phyloP scores from a whole-genome alignment of 108 stramenopile genomes.

The Pseudonitzschia delicatissima region DNA sequence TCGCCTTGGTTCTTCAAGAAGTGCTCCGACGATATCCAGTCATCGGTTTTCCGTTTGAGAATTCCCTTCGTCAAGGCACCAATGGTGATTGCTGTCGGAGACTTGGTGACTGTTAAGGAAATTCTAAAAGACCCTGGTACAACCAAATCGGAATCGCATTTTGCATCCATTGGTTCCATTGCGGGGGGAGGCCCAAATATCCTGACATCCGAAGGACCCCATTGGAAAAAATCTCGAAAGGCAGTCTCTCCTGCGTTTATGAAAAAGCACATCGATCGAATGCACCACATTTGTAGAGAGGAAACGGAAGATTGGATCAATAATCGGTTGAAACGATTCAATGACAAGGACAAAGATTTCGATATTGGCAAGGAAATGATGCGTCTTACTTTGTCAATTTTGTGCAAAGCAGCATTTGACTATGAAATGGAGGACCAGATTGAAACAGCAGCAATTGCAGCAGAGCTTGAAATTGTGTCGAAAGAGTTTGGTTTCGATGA shows the following conservation, averaged over 20 bases:
- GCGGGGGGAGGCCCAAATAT: slow-evolving; percentile 33
- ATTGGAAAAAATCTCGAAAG: slow-evolving; percentile 46
- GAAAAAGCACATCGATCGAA: slow-evolving; percentile 29
- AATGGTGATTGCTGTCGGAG: slow-evolving; percentile 38
- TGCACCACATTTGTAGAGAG: slow-evolving; percentile 32
- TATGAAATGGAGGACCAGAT: slow-evolving; percentile 27
- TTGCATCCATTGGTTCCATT: slow-evolving; percentile 18
- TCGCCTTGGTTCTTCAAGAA: slow-evolving; percentile 25
- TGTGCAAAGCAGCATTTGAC: slow-evolving; percentile 50
- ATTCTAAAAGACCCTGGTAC: slow-evolving; percentile 38
- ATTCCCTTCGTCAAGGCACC: slow-evolving; percentile 23
- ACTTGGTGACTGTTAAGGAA: slow-evolving; percentile 32
- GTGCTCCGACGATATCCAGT: slow-evolving; percentile 23
- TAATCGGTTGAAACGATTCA: slow-evolving; percentile 14
- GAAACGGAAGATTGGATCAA: slow-evolving; percentile 42
- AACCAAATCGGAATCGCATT: slow-evolving; percentile 18
- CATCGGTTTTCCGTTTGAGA: slow-evolving; percentile 26
- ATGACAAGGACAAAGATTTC: slow-evolving; percentile 18
- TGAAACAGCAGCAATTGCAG: slow-evolving; percentile 21
- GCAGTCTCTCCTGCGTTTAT: slow-evolving; percentile 37
- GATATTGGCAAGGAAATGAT: slow-evolving; percentile 43
- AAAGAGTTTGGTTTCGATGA: slow-evolving; percentile 16
- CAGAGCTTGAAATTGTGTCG: slow-evolving; percentile 22
- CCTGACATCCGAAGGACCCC: slow-evolving; percentile 33
- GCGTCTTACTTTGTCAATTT: slow-evolving; percentile 37